Evolutionary conservation across 805 yeast genomes (phyloP).

Genomic region (Allodekkera sacchari): DNA sequence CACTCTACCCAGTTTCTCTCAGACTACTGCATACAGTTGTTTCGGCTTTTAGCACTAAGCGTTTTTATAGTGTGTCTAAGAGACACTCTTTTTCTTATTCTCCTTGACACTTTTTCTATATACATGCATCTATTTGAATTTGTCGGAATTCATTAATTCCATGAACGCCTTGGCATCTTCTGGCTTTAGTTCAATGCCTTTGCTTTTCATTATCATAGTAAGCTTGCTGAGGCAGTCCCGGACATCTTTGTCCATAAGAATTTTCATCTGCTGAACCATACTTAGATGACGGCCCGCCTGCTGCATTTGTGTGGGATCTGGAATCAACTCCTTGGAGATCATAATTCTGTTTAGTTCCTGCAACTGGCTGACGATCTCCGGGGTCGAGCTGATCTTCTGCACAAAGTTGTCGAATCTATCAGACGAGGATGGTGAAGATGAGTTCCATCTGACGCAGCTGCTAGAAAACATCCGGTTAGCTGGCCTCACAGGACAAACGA

Average conservation of each 20-base stretch:
- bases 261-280: conserved; percentile 19
- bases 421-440: conserved; percentile 6
- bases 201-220: conserved; percentile 13
- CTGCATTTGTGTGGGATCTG: conserved; percentile 5
- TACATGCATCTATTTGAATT: too few species aligned
- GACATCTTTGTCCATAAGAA: conserved; percentile 21
- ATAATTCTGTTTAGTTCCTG: conserved; percentile 24
- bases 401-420: background rate
- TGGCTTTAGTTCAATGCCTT: conserved; percentile 16
- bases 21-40: too few species aligned
- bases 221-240: conserved; percentile 15
- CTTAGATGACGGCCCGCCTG: conserved; percentile 9
- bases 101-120: too few species aligned
- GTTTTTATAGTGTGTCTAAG: too few species aligned
- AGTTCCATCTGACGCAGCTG: conserved; percentile 6
- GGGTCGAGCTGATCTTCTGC: conserved; percentile 11
- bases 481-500: too few species aligned
- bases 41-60: too few species aligned
- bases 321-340: conserved; percentile 14
- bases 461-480: conserved; percentile 1
- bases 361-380: conserved; percentile 26
- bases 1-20: too few species aligned
- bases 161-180: conserved; percentile 20
- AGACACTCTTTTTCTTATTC: too few species aligned
- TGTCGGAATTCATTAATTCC: conserved; percentile 13